These are phyloP conservation scores for Forsythia suspensa DNA, from an alignment of 257 asterid genomes.

Conservation along the genomic window DNA sequence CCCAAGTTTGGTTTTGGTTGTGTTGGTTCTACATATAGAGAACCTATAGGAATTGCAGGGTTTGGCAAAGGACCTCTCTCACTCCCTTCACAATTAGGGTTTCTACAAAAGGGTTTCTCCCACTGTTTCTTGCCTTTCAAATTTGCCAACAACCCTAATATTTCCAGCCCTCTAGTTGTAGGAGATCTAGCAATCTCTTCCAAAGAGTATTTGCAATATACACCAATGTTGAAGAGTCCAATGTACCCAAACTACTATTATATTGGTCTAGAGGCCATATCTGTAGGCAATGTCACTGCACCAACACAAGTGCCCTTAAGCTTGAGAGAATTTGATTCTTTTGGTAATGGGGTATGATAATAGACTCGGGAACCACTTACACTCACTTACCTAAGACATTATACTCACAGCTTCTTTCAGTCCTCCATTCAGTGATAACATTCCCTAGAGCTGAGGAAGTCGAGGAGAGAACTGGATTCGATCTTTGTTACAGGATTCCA, in stretches of 20 bases:
- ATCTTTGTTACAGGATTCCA: slow-evolving; percentile 59
- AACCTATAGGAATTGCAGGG: slow-evolving; percentile 74
- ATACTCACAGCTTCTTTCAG: slow-evolving; percentile 46
- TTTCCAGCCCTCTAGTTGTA: slow-evolving; percentile 62
- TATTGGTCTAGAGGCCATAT: slow-evolving; percentile 57
- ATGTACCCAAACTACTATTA: slow-evolving; percentile 67
- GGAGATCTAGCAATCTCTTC: slow-evolving; percentile 66
- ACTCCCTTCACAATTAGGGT: slow-evolving; percentile 77
- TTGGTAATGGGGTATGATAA: slow-evolving; percentile 73
- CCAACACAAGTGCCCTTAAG: slow-evolving; percentile 38
- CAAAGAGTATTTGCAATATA: slow-evolving; percentile 58
- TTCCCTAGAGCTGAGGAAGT: slow-evolving; percentile 49
- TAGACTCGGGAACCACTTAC: slow-evolving; percentile 78
- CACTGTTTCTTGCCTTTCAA: slow-evolving; percentile 76
- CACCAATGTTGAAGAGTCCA: slow-evolving; percentile 61
- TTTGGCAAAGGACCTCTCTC: slow-evolving; percentile 76
- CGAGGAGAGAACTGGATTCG: slow-evolving; percentile 58
- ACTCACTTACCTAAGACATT: slow-evolving; percentile 65
- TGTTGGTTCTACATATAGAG: slow-evolving; percentile 55
- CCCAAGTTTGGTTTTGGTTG: slow-evolving; percentile 61
- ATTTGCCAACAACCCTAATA: slow-evolving; percentile 67
- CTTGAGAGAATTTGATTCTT: slow-evolving; percentile 53
- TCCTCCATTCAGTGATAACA: slow-evolving; percentile 36
- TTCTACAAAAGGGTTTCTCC: slow-evolving; percentile 63
- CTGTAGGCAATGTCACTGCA: slow-evolving; percentile 34